Percentiles rank a stretch among this genome's conserved stretches.
phyloP scores from a whole-genome alignment of 805 yeast species.

The Clavispora asparagi region DNA sequence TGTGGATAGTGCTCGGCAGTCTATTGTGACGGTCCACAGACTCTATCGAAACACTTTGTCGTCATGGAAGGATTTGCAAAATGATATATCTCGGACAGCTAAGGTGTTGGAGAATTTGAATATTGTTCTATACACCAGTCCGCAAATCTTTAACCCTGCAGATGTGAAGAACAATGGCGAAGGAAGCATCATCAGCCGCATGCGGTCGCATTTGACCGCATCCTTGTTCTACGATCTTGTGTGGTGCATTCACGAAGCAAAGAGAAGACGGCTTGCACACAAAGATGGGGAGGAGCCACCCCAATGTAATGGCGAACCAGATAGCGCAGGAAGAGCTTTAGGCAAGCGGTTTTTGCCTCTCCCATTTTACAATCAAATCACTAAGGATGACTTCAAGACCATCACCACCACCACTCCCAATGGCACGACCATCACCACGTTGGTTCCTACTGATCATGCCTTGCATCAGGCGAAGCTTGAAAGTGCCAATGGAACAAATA shows the following conservation, averaged over 20 bases:
- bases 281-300: constrained; percentile 16
- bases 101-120: constrained; percentile 85
- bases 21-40: constrained; percentile 89
- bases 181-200: constrained; percentile 63
- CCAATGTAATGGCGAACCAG: constrained; percentile 1
- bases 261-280: constrained; percentile 52
- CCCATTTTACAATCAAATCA: constrained; percentile 87
- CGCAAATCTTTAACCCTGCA: constrained; percentile 58
- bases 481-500: constrained; percentile 49
- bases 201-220: constrained; percentile 90
- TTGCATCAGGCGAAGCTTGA: constrained; percentile 57
- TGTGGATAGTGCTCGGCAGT: constrained; percentile 85
- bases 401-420: constrained; percentile 84
- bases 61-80: constrained; percentile 87
- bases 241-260: constrained; percentile 92
- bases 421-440: constrained; percentile 85
- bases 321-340: constrained; percentile 2
- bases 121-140: constrained; percentile 80
- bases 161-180: constrained; percentile 49
- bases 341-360: constrained; percentile 55
- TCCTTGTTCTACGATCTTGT: constrained; percentile 87
- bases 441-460: constrained; percentile 82
- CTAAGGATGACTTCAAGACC: constrained; percentile 82
- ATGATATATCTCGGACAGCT: constrained; percentile 88
- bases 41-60: constrained; percentile 80